Conservation (phyloP, 1,284 basidiomycete genomes). For the Cystobasidium sp. region DNA sequence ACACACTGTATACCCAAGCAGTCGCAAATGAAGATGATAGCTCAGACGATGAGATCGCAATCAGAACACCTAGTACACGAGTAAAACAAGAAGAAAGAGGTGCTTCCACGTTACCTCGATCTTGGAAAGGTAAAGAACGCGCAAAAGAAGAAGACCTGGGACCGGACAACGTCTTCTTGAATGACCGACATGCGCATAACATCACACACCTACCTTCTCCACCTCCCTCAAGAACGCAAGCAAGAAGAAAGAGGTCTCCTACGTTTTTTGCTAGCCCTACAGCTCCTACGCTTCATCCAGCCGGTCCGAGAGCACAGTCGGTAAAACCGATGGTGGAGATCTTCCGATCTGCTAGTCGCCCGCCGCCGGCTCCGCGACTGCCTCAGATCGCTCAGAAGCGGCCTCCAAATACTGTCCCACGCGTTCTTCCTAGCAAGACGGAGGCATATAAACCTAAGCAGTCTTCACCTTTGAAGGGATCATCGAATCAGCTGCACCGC, state of each 20-base stretch:
- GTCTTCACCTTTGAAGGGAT: conserved; percentile 34
- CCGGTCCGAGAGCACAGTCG: background rate
- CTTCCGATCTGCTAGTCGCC: background rate
- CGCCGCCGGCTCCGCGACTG: conserved; percentile 6
- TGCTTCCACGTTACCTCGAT: background rate
- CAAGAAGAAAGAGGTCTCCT: conserved; percentile 11
- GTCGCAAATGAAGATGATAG: conserved; percentile 30
- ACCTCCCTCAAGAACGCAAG: background rate
- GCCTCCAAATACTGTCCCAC: background rate
- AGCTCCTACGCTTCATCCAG: background rate
- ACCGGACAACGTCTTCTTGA: background rate
- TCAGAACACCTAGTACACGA: conserved; percentile 1
- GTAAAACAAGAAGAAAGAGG: background rate
- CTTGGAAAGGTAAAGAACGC: conserved; percentile 21
- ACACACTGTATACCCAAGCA: conserved; percentile 27
- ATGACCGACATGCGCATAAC: background rate
- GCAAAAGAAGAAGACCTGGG: conserved; percentile 2
- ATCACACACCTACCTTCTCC: conserved; percentile 9
- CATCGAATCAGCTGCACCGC: conserved; percentile 5
- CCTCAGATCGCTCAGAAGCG: background rate
- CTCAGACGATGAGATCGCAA: conserved; percentile 36
- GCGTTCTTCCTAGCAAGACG: background rate
- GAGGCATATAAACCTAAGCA: conserved; percentile 25
- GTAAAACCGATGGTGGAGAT: conserved; percentile 15
- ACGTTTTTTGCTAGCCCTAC: conserved; percentile 23